Conservation (phyloP, 768 basidiomycete species). For the Boletus edulis region DNA sequence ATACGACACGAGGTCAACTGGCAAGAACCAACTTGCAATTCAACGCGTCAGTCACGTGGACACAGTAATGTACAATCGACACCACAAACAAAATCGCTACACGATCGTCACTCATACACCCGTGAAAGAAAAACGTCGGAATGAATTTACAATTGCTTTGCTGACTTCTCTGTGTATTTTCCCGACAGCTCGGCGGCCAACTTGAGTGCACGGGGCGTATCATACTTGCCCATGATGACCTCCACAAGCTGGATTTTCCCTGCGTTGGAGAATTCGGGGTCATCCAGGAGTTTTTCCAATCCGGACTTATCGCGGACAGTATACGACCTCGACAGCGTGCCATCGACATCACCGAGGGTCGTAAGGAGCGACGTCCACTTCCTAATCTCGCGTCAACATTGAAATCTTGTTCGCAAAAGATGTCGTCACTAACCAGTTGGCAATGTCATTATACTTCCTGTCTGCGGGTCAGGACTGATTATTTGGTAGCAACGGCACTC, state of each 20-base stretch:
- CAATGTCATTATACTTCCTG: constrained; percentile 86
- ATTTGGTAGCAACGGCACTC: neutral
- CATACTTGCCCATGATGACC: constrained; percentile 68
- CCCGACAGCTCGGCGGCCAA: constrained; percentile 42
- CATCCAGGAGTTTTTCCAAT: constrained; percentile 63
- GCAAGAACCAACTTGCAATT: constrained; percentile 1
- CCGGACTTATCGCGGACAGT: constrained; percentile 66
- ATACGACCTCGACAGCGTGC: constrained; percentile 55
- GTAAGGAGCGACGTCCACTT: constrained; percentile 65
- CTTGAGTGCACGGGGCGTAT: constrained; percentile 66
- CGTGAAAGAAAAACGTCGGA: neutral
- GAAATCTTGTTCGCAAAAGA: neutral
- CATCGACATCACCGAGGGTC: constrained; percentile 51
- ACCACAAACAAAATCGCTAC: neutral
- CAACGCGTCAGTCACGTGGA: constrained; percentile 31
- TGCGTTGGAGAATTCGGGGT: constrained; percentile 57
- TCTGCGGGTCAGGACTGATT: neutral
- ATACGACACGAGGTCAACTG: constrained; percentile 4
- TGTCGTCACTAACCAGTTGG: constrained; percentile 51
- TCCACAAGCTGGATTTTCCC: constrained; percentile 78
- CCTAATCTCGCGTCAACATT: constrained; percentile 31
- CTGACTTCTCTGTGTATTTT: constrained; percentile 14
- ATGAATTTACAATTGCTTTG: constrained; percentile 14
- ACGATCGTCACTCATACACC: constrained; percentile 1
- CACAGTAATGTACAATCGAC: neutral